Conservation (phyloP, 306 rosid genomes). For the Quercus variabilis region DNA sequence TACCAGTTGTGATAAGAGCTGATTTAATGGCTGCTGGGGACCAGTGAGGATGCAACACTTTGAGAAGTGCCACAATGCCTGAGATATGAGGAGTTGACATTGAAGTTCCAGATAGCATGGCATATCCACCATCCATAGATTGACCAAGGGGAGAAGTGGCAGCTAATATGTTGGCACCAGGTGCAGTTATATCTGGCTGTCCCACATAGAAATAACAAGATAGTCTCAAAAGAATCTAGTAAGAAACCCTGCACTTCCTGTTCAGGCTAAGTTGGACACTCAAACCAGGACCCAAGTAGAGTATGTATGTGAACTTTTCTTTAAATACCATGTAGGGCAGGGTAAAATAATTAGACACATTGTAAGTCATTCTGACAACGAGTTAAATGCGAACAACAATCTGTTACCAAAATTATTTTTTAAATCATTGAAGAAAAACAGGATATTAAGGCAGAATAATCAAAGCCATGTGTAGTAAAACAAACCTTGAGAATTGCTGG, state of each 20-base stretch:
- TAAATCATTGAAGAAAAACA: not conserved
- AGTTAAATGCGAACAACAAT: not conserved
- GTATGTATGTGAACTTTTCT: not conserved
- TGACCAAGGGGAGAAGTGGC: conserved; percentile 20
- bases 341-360: not conserved
- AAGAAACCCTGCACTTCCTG: not conserved
- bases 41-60: conserved; percentile 43
- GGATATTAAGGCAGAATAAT: not conserved
- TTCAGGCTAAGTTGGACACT: not conserved
- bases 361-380: not conserved
- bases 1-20: conserved; percentile 54
- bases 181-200: conserved; percentile 61
- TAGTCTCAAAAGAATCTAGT: not conserved
- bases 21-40: conserved; percentile 56
- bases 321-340: not conserved
- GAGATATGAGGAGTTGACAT: conserved; percentile 56
- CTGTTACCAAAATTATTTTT: not conserved
- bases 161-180: conserved; percentile 42
- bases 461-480: not conserved
- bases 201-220: not conserved
- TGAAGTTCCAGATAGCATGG: conserved; percentile 43
- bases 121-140: conserved; percentile 15
- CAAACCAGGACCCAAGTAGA: too few relatives aligned
- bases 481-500: conserved; percentile 47
- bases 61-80: conserved; percentile 49